A percentile compares a stretch with the other conserved stretches of the same genome.
These are phyloP conservation scores for Suillus hirtellus DNA, from an alignment of 768 basidiomycete species.

Conservation along the genomic window DNA sequence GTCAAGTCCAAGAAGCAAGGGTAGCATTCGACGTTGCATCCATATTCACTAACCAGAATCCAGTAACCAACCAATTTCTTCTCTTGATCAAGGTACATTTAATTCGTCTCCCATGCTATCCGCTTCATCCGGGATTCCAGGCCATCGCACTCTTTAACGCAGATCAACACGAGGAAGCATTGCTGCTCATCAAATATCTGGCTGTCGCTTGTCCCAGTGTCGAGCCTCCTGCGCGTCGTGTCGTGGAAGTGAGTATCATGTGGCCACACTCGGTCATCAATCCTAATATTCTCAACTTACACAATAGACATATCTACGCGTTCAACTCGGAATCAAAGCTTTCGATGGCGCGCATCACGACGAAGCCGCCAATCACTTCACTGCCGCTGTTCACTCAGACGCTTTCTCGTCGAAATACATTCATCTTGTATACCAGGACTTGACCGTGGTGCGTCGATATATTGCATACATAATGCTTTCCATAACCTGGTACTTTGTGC, in stretches of 20 bases:
- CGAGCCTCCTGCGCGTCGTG: neutral
- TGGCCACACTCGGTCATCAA: neutral
- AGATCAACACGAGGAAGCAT: neutral
- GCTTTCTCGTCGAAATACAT: neutral
- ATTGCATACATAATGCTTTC: no score
- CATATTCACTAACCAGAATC: neutral
- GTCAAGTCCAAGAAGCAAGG: neutral
- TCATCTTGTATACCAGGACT: neutral
- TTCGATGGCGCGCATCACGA: neutral
- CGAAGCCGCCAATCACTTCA: neutral
- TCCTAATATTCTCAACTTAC: no score
- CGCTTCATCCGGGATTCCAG: neutral
- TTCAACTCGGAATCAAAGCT: neutral
- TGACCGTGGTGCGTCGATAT: neutral
- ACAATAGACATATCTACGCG: neutral
- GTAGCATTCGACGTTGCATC: neutral
- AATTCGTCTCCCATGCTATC: neutral
- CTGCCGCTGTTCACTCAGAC: neutral
- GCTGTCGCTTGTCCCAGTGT: neutral
- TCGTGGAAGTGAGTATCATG: neutral
- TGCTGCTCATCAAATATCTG: neutral
- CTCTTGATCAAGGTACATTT: neutral
- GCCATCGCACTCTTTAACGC: neutral
- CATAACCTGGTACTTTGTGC: neutral
- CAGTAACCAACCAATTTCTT: neutral